phyloP scores from a whole-genome alignment of 495 filamentous ascomycete genomes.

The Trichoderma erinaceum region DNA sequence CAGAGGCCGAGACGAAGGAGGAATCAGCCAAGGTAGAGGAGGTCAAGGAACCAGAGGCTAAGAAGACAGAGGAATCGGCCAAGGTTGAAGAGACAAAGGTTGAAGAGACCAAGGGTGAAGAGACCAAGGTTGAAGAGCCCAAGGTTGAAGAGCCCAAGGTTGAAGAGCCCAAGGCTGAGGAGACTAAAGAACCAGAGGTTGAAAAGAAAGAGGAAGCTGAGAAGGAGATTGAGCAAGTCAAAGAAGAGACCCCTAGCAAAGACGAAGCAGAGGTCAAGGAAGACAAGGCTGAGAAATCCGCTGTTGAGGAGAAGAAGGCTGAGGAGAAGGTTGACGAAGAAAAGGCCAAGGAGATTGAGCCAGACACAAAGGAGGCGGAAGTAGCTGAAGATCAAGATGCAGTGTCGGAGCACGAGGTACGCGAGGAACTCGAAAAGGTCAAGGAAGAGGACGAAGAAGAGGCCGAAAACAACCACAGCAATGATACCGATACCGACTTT shows the following conservation, averaged over 20 bases:
- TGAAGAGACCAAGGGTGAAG: slow-evolving; percentile 19
- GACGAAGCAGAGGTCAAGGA: slow-evolving; percentile 25
- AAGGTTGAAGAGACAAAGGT: slow-evolving; percentile 20
- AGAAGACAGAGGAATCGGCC: no score
- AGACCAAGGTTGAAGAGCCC: slow-evolving; percentile 25
- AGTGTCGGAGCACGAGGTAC: not conserved
- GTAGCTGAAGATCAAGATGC: not conserved
- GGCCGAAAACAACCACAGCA: not conserved
- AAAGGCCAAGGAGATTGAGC: not conserved
- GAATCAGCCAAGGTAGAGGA: no score
- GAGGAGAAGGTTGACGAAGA: not conserved
- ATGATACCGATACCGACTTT: not conserved
- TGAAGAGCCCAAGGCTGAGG: slow-evolving; percentile 15
- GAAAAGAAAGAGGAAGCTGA: slow-evolving; percentile 23
- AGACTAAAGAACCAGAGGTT: slow-evolving; percentile 10
- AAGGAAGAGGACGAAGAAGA: slow-evolving; percentile 2
- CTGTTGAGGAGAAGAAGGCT: not conserved
- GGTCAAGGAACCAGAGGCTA: slow-evolving; percentile 39
- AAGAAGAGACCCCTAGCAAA: slow-evolving; percentile 8
- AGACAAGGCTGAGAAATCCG: slow-evolving; percentile 21
- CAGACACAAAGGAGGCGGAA: not conserved
- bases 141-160: slow-evolving; percentile 26
- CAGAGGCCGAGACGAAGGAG: not conserved
- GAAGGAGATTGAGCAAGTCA: slow-evolving; percentile 16
- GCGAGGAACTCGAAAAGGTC: not conserved